Conservation (phyloP, 805 yeast species). For the Starmerella apicola region DNA sequence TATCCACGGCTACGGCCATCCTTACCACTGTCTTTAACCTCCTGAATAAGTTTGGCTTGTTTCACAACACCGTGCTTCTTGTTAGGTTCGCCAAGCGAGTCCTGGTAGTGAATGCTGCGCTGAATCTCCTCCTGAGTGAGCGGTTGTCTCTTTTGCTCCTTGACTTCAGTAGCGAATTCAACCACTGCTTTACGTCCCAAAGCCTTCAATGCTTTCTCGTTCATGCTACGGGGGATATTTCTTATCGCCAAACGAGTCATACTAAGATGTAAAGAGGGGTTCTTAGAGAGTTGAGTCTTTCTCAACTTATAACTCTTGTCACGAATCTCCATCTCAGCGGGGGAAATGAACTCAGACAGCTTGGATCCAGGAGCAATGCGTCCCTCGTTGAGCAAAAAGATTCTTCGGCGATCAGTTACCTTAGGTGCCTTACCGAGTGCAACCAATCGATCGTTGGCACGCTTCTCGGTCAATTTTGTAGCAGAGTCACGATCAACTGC, state of each 20-base stretch:
- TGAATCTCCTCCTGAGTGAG: constrained; percentile 76
- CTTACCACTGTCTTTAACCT: constrained; percentile 78
- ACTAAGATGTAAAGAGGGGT: constrained; percentile 85
- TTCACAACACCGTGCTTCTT: constrained; percentile 82
- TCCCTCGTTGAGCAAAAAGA: constrained; percentile 86
- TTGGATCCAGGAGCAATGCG: constrained; percentile 71
- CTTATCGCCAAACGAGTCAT: constrained; percentile 89
- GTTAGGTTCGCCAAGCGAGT: constrained; percentile 37
- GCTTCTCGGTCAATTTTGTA: constrained; percentile 53
- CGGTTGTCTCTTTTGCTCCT: constrained; percentile 61
- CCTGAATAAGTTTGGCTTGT: constrained; percentile 88
- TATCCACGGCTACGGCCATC: constrained; percentile 91
- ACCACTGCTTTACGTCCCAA: constrained; percentile 91
- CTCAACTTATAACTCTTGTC: constrained; percentile 77
- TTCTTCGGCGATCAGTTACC: constrained; percentile 70
- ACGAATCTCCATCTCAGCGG: constrained; percentile 71
- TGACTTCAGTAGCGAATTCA: constrained; percentile 83
- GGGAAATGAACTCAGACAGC: constrained; percentile 54
- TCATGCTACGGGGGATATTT: constrained; percentile 87
- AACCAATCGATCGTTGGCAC: constrained; percentile 61
- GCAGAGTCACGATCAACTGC: constrained; percentile 86
- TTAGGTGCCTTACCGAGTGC: constrained; percentile 67
- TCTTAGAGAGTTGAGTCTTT: constrained; percentile 78
- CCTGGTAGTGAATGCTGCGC: constrained; percentile 64
- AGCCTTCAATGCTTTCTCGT: constrained; percentile 75